phyloP scores from a whole-genome alignment of 768 basidiomycete species.

The Cyclocybe cylindracea region DNA sequence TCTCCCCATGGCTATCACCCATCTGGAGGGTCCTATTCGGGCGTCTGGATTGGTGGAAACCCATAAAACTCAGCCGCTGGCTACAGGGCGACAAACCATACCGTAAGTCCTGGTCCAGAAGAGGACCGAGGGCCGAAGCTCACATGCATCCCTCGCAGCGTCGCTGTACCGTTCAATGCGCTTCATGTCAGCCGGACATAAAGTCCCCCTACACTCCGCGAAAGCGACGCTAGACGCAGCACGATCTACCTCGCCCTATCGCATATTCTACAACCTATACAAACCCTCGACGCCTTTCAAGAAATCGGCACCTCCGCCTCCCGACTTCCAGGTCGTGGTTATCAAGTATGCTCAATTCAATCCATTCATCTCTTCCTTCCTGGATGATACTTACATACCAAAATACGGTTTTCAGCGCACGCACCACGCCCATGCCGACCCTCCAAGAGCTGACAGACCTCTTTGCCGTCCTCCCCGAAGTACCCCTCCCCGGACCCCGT shows the following conservation, averaged over 20 bases:
- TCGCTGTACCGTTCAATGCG: conserved; percentile 70
- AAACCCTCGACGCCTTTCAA: conserved; percentile 87
- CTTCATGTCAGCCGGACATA: conserved; percentile 70
- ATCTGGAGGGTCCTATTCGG: conserved; percentile 29
- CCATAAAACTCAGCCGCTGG: conserved; percentile 50
- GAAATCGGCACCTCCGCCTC: conserved; percentile 72
- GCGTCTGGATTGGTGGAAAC: conserved; percentile 67
- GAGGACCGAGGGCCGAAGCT: not conserved
- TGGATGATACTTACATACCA: not conserved
- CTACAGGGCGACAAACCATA: conserved; percentile 52
- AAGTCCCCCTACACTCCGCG: conserved; percentile 41
- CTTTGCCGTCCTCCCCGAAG: conserved; percentile 70
- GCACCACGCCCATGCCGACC: conserved; percentile 80
- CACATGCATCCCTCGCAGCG: conserved; percentile 39
- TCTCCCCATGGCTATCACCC: conserved; percentile 34
- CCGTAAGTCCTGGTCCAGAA: conserved; percentile 34
- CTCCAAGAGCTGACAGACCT: conserved; percentile 75
- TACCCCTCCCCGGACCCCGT: conserved; percentile 60
- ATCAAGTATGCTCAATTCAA: conserved; percentile 62
- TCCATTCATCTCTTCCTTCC: not conserved
- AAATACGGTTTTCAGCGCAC: conserved; percentile 52
- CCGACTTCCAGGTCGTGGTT: conserved; percentile 87
- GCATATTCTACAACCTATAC: conserved; percentile 87
- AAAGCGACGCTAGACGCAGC: conserved; percentile 11
- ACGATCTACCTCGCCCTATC: conserved; percentile 56